These are phyloP conservation scores for Skeletonema costatum DNA, from an alignment of 108 stramenopile genomes.

Conservation along the genomic window DNA sequence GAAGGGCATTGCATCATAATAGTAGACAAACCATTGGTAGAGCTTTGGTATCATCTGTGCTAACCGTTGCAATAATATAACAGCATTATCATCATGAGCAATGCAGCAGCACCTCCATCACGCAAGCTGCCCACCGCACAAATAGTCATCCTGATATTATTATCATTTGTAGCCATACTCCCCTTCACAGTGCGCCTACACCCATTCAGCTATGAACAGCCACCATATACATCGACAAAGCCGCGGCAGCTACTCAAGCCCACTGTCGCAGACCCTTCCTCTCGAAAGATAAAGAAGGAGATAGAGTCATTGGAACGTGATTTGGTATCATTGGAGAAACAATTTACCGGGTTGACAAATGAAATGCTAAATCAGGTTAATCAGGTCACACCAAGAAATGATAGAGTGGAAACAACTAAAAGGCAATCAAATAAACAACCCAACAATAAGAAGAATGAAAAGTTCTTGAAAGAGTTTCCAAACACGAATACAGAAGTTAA, in stretches of 20 bases:
- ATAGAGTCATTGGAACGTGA: conserved; percentile 1
- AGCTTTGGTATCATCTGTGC: too few species aligned
- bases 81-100: not conserved
- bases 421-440: conserved; percentile 19
- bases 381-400: not conserved
- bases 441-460: conserved; percentile 5
- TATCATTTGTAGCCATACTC: not conserved
- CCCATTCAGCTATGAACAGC: not conserved
- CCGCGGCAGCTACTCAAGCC: not conserved
- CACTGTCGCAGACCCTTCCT: not conserved
- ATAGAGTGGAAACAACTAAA: not conserved
- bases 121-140: not conserved
- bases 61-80: too few species aligned
- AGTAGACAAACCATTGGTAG: too few species aligned
- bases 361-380: not conserved
- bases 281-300: not conserved
- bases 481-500: not conserved
- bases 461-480: not conserved
- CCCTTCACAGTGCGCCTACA: not conserved
- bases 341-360: not conserved
- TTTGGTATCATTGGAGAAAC: not conserved
- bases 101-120: not conserved
- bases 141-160: not conserved
- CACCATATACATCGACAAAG: not conserved
- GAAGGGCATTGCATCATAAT: too few species aligned